These are phyloP conservation scores for Cordyceps tenuipes DNA, from an alignment of 2,329 filamentous ascomycete genomes.

Conservation along the genomic window DNA sequence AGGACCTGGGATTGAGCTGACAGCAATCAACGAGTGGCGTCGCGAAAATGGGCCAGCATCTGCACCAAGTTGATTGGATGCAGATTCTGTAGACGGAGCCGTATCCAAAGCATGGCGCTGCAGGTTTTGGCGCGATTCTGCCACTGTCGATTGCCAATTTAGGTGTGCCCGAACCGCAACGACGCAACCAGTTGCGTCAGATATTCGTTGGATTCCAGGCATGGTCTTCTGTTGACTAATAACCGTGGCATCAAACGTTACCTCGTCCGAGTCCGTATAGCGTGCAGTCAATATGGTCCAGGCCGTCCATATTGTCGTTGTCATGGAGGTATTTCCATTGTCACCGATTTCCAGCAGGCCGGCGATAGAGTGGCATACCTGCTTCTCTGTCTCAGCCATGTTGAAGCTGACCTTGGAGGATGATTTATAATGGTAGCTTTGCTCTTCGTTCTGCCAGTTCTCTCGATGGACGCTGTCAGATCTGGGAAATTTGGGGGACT, in stretches of 20 bases:
- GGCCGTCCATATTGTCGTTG: background rate
- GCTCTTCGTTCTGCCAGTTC: too few species aligned
- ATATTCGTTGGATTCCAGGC: background rate
- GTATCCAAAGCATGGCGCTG: background rate
- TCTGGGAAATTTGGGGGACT: too few species aligned
- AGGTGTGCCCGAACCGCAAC: background rate
- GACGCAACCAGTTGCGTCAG: background rate
- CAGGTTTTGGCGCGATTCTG: background rate
- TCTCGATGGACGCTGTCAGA: too few species aligned
- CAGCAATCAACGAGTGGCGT: background rate
- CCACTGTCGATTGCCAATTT: background rate
- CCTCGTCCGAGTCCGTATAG: background rate
- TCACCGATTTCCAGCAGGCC: background rate
- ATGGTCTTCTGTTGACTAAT: background rate
- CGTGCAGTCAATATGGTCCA: background rate
- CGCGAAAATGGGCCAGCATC: too few species aligned
- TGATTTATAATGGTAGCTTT: too few species aligned
- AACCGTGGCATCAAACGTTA: background rate
- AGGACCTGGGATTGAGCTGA: background rate
- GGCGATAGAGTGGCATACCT: background rate
- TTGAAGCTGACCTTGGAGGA: too few species aligned
- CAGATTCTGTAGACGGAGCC: background rate
- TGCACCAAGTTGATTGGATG: background rate
- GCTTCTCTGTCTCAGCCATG: background rate
- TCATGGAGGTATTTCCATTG: too few species aligned